Evolutionary conservation across 2,329 filamentous ascomycete species (phyloP), one percentile per base, ranked within the genome.

Genomic region (Aspergillus sp.): DNA sequence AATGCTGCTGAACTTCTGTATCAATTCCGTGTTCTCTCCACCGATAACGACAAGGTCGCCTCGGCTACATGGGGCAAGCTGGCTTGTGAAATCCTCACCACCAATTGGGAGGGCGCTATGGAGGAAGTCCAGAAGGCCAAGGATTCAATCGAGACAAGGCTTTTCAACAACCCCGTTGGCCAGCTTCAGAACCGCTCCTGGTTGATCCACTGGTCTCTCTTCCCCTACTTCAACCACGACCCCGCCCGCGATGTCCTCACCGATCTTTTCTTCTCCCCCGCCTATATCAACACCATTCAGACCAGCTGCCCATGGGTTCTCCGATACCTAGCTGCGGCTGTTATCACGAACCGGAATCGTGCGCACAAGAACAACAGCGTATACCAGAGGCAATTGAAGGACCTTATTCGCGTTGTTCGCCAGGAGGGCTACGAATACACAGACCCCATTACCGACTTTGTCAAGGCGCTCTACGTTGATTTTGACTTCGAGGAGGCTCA

Each of bases 231-330:
- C 86, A 98, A 99, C 86, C 89, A 91, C 80, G 93, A 98, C 71
- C 84, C 87, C 64, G 91, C 91, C 58, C 91, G 93, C 71, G 95
- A 99, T 73, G 85, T 86, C 67, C 85, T 99, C 68, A 91, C 95
- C 72, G 95, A 99, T 69, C 87, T 98, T 75, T 95, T 97, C 84
- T 98, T 99, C 85, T 96, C 90, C 63, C 90, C 93, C 64, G 85
- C 91, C 68, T 99, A 91, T 84, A 99, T 99, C 86, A 99, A 98
- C 86, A 98, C 93, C 69, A 97, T 99, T 76, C 95, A 99, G 84
- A 97, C 95, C 58, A 89, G 88, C 69, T 97, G 92, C 83, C 93
- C 95, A 6, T 99, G 95, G 95, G 87, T 96, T 63, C 84, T 99
- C 69, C 89, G 95, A 67, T 99, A 99, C 79, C 85, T 99, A 58